Conservation (phyloP, 1,284 basidiomycete genomes). For the Trametes sp. region DNA sequence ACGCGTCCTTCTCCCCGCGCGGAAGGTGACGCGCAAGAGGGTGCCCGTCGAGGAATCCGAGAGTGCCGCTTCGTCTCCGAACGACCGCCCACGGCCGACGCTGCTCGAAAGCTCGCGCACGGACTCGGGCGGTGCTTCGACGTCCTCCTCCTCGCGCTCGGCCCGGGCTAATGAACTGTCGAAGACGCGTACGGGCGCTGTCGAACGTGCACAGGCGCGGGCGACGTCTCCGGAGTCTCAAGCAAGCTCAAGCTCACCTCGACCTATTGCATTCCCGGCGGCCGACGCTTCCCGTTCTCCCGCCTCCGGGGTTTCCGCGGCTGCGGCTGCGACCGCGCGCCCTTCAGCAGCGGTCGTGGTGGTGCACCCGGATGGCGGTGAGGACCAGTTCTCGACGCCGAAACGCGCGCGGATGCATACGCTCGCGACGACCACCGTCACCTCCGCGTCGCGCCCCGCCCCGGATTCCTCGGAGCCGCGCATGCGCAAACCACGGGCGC, state of each 20-base stretch:
- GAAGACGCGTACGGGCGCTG: neutral
- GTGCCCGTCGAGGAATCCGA: neutral
- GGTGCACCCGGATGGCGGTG: constrained; percentile 17
- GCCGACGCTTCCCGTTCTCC: neutral
- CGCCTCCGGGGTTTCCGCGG: constrained; percentile 4
- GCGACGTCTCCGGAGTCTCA: constrained; percentile 4
- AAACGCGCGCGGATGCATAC: constrained; percentile 20
- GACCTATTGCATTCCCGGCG: constrained; percentile 10
- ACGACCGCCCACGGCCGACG: neutral
- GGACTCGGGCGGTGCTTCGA: neutral
- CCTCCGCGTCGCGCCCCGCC: neutral
- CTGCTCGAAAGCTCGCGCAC: neutral
- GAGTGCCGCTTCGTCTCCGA: neutral
- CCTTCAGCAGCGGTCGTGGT: constrained; percentile 14
- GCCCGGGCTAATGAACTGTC: constrained; percentile 3
- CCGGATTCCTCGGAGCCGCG: neutral
- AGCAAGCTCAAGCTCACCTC: constrained; percentile 12
- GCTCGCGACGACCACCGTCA: constrained; percentile 10
- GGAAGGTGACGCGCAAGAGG: constrained; percentile 21
- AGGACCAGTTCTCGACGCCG: constrained; percentile 30
- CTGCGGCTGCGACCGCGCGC: neutral
- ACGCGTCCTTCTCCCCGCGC: constrained; percentile 21
- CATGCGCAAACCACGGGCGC: neutral
- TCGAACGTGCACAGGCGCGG: neutral
- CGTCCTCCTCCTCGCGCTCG: constrained; percentile 1